These are phyloP conservation scores for Clausena lansium DNA, from an alignment of 345 rosid genomes.

Conservation along the genomic window DNA sequence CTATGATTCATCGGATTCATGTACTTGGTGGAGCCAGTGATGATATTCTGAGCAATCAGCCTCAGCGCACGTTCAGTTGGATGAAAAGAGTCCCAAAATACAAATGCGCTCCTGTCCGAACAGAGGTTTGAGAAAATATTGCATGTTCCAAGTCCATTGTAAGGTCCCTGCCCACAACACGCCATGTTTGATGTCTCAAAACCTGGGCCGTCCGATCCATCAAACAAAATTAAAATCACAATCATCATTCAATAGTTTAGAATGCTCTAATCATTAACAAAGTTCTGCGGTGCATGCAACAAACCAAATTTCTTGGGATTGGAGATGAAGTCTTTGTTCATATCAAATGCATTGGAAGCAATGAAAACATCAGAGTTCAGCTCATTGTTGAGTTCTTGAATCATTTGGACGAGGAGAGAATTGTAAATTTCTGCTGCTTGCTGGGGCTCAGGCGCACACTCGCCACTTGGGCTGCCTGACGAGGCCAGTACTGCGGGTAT, in stretches of 20 bases:
- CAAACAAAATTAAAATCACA: not conserved
- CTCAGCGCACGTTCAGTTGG: conserved; percentile 71
- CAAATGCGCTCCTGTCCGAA: conserved; percentile 51
- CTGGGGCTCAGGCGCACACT: conserved; percentile 49
- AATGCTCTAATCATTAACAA: not conserved
- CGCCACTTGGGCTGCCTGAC: conserved; percentile 45
- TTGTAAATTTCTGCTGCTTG: conserved; percentile 58
- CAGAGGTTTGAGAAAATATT: conserved; percentile 66
- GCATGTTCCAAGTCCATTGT: conserved; percentile 80
- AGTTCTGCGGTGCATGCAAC: not conserved
- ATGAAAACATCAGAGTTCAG: conserved; percentile 48
- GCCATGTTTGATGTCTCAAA: conserved; percentile 71
- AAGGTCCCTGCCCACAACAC: conserved; percentile 91
- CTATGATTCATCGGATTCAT: conserved; percentile 87
- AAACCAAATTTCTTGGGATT: conserved; percentile 63
- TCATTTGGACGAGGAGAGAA: conserved; percentile 55
- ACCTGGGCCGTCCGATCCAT: conserved; percentile 39
- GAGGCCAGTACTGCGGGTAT: conserved; percentile 61
- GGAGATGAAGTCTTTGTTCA: conserved; percentile 49
- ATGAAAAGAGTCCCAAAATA: conserved; percentile 87
- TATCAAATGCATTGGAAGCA: conserved; percentile 44
- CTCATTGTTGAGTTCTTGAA: conserved; percentile 40
- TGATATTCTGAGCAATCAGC: conserved; percentile 47
- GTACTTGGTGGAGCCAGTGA: conserved; percentile 45
- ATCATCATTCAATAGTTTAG: not conserved